phyloP scores from a whole-genome alignment of 2,329 filamentous ascomycete genomes.

The Aureobasidium namibiae region DNA sequence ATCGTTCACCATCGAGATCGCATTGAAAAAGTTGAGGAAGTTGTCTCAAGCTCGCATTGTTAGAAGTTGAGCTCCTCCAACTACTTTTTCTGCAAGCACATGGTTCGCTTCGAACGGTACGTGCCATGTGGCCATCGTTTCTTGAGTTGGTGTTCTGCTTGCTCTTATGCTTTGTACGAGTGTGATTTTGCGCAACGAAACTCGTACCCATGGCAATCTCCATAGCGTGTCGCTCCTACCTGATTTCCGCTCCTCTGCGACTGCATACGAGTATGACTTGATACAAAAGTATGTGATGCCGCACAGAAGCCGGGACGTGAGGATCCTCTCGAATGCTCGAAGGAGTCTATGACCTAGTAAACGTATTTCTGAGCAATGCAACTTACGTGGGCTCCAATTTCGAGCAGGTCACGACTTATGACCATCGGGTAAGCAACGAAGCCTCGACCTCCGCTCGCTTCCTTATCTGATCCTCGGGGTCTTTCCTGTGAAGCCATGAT shows the following conservation, averaged over 20 bases:
- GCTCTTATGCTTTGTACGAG: background rate
- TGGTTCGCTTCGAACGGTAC: background rate
- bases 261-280: background rate
- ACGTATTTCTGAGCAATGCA: no score
- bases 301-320: no score
- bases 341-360: no score
- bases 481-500: background rate
- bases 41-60: background rate
- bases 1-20: slow-evolving; percentile 1
- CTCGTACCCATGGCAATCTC: background rate
- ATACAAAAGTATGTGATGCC: background rate
- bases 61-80: background rate
- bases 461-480: slow-evolving; percentile 1
- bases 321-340: no score
- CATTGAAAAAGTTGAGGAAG: background rate
- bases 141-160: background rate
- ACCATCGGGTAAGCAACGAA: background rate
- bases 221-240: background rate
- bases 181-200: no score
- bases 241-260: background rate
- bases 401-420: background rate
- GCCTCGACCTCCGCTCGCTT: background rate
- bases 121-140: background rate
- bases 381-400: no score
- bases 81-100: background rate